These are phyloP conservation scores for Bassia scoparia DNA, from an alignment of 148 eudicot genomes.

Conservation along the genomic window DNA sequence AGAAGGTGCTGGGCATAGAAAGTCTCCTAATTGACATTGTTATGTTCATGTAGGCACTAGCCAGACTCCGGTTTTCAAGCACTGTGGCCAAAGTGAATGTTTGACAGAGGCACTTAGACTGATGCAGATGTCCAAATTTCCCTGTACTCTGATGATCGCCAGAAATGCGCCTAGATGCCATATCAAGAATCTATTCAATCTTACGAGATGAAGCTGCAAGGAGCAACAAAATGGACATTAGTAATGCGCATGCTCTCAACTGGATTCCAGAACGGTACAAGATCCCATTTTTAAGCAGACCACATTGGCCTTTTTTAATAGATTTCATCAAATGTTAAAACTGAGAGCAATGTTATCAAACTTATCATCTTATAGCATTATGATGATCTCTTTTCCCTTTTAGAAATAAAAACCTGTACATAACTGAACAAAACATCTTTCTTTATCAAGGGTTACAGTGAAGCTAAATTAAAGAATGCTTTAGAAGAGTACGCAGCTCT, in stretches of 20 bases:
- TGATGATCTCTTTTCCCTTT: neutral
- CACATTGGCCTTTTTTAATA: neutral
- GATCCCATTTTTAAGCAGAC: conserved; percentile 16
- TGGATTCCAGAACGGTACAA: conserved; percentile 97
- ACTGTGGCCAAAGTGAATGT: conserved; percentile 96
- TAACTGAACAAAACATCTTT: no score
- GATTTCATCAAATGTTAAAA: no score
- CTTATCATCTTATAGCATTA: neutral
- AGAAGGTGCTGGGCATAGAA: neutral
- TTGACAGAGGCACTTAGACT: conserved; percentile 88
- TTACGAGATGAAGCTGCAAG: conserved; percentile 96
- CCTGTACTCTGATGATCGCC: conserved; percentile 94
- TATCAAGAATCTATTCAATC: conserved; percentile 92
- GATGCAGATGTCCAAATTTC: conserved; percentile 99
- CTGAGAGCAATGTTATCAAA: neutral
- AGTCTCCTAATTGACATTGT: neutral
- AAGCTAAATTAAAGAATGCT: conserved; percentile 92
- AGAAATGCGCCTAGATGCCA: conserved; percentile 90
- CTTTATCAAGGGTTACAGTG: conserved; percentile 82
- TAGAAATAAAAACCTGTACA: neutral
- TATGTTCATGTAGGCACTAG: conserved; percentile 63
- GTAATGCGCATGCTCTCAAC: conserved; percentile 91
- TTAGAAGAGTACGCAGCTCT: conserved; percentile 93
- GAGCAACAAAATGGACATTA: conserved; percentile 67
- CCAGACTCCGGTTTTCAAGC: conserved; percentile 86